phyloP scores from a whole-genome alignment of 768 basidiomycete genomes.

The Fistulinella prunicolor region DNA sequence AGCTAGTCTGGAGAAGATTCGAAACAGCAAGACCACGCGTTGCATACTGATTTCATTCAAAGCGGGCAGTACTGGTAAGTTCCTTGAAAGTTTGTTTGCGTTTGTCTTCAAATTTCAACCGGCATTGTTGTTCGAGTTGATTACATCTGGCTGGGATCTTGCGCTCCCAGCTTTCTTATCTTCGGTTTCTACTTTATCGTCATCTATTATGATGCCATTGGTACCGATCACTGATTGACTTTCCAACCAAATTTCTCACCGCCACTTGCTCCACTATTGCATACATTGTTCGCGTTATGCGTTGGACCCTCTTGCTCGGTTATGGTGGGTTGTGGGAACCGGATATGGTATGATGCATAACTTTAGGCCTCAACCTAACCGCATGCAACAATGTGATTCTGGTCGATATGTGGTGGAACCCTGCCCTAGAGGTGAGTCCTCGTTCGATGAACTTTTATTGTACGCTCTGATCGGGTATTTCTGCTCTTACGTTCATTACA shows the following conservation, averaged over 20 bases:
- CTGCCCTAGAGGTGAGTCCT: constrained; percentile 68
- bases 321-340: no score
- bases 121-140: no score
- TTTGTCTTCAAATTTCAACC: not conserved
- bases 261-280: not conserved
- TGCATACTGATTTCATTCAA: constrained; percentile 97
- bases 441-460: not conserved
- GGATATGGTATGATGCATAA: constrained; percentile 5
- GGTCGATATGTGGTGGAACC: constrained; percentile 95
- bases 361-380: constrained; percentile 79
- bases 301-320: constrained; percentile 1
- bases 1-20: constrained; percentile 70
- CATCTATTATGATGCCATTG: no score
- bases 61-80: constrained; percentile 85
- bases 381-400: constrained; percentile 94
- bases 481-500: not conserved
- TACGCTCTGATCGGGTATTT: constrained; percentile 8
- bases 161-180: not conserved
- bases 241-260: not conserved
- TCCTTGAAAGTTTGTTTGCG: not conserved
- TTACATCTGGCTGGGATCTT: no score
- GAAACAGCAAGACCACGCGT: constrained; percentile 49
- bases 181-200: not conserved
- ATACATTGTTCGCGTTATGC: not conserved
- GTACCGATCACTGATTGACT: constrained; percentile 14